These are phyloP conservation scores for Tetracladium maxilliforme DNA, from an alignment of 2,329 filamentous ascomycete species.

Conservation along the genomic window DNA sequence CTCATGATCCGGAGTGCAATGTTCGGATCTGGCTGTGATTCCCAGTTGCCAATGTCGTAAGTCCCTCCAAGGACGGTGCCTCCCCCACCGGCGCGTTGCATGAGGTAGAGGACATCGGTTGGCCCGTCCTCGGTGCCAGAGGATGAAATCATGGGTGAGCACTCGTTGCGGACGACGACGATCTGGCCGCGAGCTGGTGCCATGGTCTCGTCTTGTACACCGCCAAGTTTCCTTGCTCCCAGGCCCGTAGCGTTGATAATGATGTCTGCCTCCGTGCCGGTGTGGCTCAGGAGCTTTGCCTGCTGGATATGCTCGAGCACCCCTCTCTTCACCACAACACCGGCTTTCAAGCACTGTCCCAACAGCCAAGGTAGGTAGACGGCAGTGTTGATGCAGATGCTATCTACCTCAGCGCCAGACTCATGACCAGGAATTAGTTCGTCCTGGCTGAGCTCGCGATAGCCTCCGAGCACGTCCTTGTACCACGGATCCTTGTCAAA, in stretches of 20 bases:
- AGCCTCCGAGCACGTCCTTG: conserved; percentile 40
- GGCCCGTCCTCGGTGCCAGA: conserved; percentile 61
- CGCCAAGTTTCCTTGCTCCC: conserved; percentile 38
- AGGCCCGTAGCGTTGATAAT: conserved; percentile 52
- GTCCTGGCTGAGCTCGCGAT: neutral
- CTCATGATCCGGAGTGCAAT: conserved; percentile 76
- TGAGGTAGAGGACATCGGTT: conserved; percentile 65
- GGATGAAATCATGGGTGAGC: conserved; percentile 50
- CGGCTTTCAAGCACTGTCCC: conserved; percentile 42
- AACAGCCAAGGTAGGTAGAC: conserved; percentile 49
- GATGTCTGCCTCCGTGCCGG: conserved; percentile 33
- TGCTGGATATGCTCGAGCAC: conserved; percentile 37
- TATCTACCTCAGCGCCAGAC: conserved; percentile 41
- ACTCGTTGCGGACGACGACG: conserved; percentile 69
- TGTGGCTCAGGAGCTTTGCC: conserved; percentile 32
- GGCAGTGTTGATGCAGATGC: conserved; percentile 52
- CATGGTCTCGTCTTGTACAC: conserved; percentile 40
- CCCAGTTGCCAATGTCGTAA: conserved; percentile 69
- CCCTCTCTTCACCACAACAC: conserved; percentile 31
- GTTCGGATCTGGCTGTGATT: conserved; percentile 62
- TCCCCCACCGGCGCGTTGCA: conserved; percentile 67
- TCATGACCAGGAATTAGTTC: conserved; percentile 31
- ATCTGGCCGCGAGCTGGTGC: conserved; percentile 50
- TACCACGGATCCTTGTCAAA: conserved; percentile 49
- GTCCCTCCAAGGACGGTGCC: conserved; percentile 81